A percentile compares a stretch with the other conserved stretches of the same genome.
These are phyloP conservation scores for Chlamydomonas eustigma DNA, from an alignment of 139 green algal genomes.

Conservation along the genomic window DNA sequence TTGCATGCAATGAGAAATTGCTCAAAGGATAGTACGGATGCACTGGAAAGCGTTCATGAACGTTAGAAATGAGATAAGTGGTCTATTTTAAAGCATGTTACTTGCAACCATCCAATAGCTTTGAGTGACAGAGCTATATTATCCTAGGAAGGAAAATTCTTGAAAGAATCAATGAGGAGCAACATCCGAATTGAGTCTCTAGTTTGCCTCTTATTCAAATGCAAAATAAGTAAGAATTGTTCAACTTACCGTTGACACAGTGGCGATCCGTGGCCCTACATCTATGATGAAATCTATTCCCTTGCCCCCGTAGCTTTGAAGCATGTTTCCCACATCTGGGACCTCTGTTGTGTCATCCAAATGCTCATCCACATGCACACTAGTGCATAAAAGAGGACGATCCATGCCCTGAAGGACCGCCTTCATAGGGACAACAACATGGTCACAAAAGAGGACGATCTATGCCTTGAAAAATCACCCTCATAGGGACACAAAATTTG, in stretches of 20 bases:
- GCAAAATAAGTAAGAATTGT: no score
- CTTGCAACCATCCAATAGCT: no score
- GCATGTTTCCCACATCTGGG: conserved; percentile 63
- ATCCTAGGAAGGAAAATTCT: background rate
- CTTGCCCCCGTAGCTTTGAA: conserved; percentile 58
- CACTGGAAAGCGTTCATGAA: background rate
- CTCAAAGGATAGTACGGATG: background rate
- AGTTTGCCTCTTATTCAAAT: background rate
- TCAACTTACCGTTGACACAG: conserved; percentile 56
- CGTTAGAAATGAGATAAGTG: background rate
- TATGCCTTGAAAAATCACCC: no score
- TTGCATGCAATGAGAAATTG: background rate
- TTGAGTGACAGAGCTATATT: background rate
- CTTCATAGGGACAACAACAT: no score
- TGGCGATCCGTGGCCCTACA: conserved; percentile 41
- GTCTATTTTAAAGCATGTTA: background rate
- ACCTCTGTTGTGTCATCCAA: conserved; percentile 37
- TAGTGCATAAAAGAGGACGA: conserved; percentile 71
- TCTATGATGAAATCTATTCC: conserved; percentile 86
- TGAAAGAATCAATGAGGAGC: no score
- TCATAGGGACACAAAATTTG: no score
- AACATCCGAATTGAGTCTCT: background rate
- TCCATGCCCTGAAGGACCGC: conserved; percentile 58
- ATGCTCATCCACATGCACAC: conserved; percentile 50
- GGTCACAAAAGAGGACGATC: no score